phyloP scores from a whole-genome alignment of 2,329 filamentous ascomycete species.

The Colletotrichum chrysophilum region DNA sequence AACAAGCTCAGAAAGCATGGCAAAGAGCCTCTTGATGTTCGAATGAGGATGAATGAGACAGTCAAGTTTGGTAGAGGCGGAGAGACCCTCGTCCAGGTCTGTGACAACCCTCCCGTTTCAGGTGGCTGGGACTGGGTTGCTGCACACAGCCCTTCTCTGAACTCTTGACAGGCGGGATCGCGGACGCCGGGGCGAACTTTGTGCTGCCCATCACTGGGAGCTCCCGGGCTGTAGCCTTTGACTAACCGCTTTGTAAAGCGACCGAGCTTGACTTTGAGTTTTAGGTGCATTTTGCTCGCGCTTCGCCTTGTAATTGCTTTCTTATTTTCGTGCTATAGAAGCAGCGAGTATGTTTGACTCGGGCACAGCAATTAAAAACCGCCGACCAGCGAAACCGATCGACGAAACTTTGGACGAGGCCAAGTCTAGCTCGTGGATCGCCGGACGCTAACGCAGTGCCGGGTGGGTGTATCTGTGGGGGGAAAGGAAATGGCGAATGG shows the following conservation, averaged over 20 bases:
- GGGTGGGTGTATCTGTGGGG: constrained; percentile 13
- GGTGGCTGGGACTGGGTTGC: constrained; percentile 11
- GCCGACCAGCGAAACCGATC: background rate
- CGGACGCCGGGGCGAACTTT: background rate
- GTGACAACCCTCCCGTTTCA: constrained; percentile 24
- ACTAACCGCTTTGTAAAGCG: constrained; percentile 18
- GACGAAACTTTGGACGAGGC: constrained; percentile 8
- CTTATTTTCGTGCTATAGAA: background rate
- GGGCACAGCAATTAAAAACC: background rate
- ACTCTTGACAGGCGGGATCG: constrained; percentile 18
- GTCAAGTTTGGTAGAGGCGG: background rate
- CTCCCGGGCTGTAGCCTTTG: background rate
- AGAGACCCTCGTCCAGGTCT: constrained; percentile 7
- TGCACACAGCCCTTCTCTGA: background rate
- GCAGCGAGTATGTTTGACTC: background rate
- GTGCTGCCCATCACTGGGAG: background rate
- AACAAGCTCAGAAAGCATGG: background rate
- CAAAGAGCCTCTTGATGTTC: background rate
- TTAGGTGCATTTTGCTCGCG: background rate
- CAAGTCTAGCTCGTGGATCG: constrained; percentile 14
- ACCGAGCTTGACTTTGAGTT: background rate
- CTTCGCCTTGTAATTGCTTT: background rate
- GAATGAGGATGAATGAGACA: background rate
- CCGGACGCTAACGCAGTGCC: constrained; percentile 5
- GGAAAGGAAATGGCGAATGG: background rate